Base-by-base conservation (phyloP, 495 filamentous ascomycete genomes). In the Penicillium canescens region DNA sequence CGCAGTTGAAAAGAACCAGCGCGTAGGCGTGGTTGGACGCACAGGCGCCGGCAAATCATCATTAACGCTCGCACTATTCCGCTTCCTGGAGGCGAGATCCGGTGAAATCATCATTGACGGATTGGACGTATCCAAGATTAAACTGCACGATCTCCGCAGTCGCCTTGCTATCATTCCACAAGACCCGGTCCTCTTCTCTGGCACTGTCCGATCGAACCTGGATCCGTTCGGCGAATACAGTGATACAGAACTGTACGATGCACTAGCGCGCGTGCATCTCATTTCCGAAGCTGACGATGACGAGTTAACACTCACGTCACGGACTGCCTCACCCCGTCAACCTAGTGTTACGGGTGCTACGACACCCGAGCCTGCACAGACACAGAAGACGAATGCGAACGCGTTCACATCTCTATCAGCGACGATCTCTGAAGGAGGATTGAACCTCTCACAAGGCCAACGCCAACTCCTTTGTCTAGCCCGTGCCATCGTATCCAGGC, bases 21-120 rank as follows among this genome's bases (percentile, higher is more conserved):
- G 90, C 3, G 73, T 96, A 35, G 91, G 90, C 13, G 86, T 96
- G 1, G 88, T 94, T 8, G 91, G 91, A 10, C 85, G 91, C 16
- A 96, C 91, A 9, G 91, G 91, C 11, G 90, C 90, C 0, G 91
- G 91, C 14, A 96, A 96, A 62, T 92, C 88, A 0, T 92, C 89
- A 1, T 71, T 95, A 8, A 92, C 90, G 1, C 76, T 95, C 0
- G 89, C 90, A 0, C 70, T 95, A 0, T 95, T 92, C 80, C 89
- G 89, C 6, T 93, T 93, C 70, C 70, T 95, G 8, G 86, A 91
- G 58, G 88, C 88, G 5, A 77, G 83, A 3, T 75, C 82, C 1
- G 90, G 90, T 12, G 80, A 70, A 3, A 89, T 95, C 42, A 64
- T 77, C 52, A 87, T 95, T 46, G 90, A 95, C 52, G 88, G 88